Conservation (phyloP, 75 land plant species). For the Selaginella tamariscina region DNA sequence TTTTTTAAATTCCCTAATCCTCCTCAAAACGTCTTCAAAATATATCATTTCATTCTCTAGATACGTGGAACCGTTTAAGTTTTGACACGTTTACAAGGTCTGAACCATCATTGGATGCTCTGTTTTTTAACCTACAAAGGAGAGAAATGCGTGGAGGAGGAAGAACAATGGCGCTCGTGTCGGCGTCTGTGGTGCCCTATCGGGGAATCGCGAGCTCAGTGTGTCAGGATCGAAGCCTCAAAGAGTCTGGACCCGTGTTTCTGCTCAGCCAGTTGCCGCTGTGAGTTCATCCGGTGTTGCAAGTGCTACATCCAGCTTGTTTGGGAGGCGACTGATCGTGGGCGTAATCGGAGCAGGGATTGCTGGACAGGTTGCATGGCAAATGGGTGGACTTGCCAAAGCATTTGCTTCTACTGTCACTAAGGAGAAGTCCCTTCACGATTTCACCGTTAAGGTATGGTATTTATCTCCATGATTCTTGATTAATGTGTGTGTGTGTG, state of each 20-base stretch:
- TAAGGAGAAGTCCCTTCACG: neutral
- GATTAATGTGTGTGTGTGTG: too few relatives aligned
- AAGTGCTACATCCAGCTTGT: neutral
- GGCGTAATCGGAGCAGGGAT: neutral
- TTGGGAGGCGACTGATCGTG: neutral
- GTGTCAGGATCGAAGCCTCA: neutral
- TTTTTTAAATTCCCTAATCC: too few relatives aligned
- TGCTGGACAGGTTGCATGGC: neutral
- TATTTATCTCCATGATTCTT: neutral
- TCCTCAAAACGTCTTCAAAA: too few relatives aligned
- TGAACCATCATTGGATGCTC: too few relatives aligned
- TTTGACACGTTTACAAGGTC: too few relatives aligned
- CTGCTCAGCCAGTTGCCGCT: neutral
- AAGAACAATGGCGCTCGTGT: neutral
- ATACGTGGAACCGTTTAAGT: too few relatives aligned
- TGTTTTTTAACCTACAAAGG: too few relatives aligned
- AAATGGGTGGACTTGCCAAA: neutral
- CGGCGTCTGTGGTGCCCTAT: neutral
- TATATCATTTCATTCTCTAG: too few relatives aligned
- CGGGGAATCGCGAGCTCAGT: too few relatives aligned
- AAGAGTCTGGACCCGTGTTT: neutral
- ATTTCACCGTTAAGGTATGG: conserved; percentile 1
- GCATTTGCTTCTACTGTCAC: neutral
- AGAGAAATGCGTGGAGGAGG: neutral
- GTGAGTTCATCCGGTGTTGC: neutral